phyloP scores from a whole-genome alignment of 805 yeast genomes.

The Candida patagonica region DNA sequence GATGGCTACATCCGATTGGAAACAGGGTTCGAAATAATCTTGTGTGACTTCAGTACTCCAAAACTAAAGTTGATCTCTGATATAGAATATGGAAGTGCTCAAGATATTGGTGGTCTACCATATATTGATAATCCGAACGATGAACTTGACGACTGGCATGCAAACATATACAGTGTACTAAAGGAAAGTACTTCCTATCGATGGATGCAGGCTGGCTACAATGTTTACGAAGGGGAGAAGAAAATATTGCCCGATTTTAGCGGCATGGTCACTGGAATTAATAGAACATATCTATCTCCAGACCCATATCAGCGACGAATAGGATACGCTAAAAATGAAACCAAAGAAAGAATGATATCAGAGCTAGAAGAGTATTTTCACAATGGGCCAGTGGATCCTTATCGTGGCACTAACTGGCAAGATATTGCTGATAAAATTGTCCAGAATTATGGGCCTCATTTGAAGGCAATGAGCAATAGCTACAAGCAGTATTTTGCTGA shows the following conservation, averaged over 20 bases:
- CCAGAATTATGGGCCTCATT: constrained; percentile 44
- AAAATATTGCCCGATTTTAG: constrained; percentile 45
- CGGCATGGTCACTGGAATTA: constrained; percentile 44
- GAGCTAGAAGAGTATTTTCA: constrained; percentile 28
- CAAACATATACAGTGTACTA: not conserved
- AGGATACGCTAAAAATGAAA: constrained; percentile 26
- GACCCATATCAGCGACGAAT: constrained; percentile 39
- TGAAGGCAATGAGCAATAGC: constrained; percentile 35
- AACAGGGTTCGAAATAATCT: constrained; percentile 50
- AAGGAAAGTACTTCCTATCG: constrained; percentile 35
- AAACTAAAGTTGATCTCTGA: constrained; percentile 34
- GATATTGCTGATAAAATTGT: constrained; percentile 39
- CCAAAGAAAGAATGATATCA: constrained; percentile 29
- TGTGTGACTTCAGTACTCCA: constrained; percentile 47
- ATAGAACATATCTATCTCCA: constrained; percentile 39
- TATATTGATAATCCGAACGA: not conserved
- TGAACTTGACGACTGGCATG: not conserved
- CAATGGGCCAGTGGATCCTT: constrained; percentile 30
- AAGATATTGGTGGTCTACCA: constrained; percentile 2
- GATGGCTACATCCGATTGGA: constrained; percentile 54
- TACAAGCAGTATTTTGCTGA: constrained; percentile 17
- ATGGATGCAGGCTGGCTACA: constrained; percentile 38
- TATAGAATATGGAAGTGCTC: not conserved
- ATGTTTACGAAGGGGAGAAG: constrained; percentile 40
- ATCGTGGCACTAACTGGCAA: constrained; percentile 46